Percentiles rank a stretch among this genome's conserved stretches.
Evolutionary conservation across 768 basidiomycete species (phyloP).

Genomic region (Podaxis carcinomalis): DNA sequence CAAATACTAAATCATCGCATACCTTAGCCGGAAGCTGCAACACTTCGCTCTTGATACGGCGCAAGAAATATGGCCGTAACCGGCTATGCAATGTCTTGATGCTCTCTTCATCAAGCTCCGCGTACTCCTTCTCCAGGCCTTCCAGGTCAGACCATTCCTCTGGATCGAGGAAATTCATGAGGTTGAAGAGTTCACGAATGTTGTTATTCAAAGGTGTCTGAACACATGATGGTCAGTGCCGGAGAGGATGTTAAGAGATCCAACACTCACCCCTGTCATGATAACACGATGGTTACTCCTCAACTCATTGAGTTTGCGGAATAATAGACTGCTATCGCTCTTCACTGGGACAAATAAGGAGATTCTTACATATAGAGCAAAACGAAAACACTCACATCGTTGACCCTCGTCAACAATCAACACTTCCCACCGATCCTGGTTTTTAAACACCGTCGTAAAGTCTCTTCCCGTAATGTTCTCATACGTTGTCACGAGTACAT

Average conservation of each 20-base stretch:
- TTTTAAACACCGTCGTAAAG: conserved; percentile 71
- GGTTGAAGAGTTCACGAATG: conserved; percentile 91
- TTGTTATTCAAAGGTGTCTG: conserved; percentile 97
- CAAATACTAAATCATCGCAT: neutral
- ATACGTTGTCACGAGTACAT: conserved; percentile 92
- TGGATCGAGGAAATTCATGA: conserved; percentile 94
- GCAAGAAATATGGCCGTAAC: conserved; percentile 87
- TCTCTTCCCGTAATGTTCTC: conserved; percentile 78
- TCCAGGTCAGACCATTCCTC: conserved; percentile 72
- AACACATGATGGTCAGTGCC: conserved; percentile 8
- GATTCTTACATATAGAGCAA: neutral
- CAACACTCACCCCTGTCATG: conserved; percentile 74
- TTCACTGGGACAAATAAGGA: conserved; percentile 55
- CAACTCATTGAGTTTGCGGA: conserved; percentile 78
- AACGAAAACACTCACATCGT: conserved; percentile 52
- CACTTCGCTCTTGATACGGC: conserved; percentile 91
- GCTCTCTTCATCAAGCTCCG: conserved; percentile 73
- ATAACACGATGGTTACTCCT: conserved; percentile 77
- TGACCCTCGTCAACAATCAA: conserved; percentile 93
- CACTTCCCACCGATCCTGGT: conserved; percentile 88
- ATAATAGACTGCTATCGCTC: conserved; percentile 73
- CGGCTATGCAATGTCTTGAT: conserved; percentile 75
- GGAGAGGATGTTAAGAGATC: neutral
- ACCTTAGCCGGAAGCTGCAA: conserved; percentile 92
- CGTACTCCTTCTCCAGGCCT: conserved; percentile 67